Evolutionary conservation across 805 yeast species (phyloP).

Genomic region (Metschnikowia continentalis): DNA sequence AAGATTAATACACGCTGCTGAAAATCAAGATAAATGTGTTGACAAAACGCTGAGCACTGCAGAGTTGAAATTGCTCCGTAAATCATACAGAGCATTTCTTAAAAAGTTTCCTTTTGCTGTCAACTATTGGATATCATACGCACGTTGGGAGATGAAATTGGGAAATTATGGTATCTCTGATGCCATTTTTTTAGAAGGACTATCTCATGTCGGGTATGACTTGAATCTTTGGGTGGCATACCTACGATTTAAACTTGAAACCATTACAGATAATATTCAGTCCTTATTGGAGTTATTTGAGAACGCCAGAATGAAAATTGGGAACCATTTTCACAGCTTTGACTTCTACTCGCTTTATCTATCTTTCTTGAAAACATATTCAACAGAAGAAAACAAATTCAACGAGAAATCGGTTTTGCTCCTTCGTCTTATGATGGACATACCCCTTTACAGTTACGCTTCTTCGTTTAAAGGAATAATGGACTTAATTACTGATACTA

Average conservation of each 20-base stretch:
- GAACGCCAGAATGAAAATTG: slow-evolving; percentile 45
- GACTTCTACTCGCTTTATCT: slow-evolving; percentile 52
- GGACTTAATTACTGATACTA: slow-evolving; percentile 27
- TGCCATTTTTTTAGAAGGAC: slow-evolving; percentile 19
- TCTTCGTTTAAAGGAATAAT: slow-evolving; percentile 38
- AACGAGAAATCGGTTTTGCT: slow-evolving; percentile 36
- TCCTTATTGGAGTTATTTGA: slow-evolving; percentile 39
- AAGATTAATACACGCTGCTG: slow-evolving; percentile 28
- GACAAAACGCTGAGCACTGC: slow-evolving; percentile 29
- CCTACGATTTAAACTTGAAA: slow-evolving; percentile 37
- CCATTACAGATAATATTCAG: slow-evolving; percentile 24
- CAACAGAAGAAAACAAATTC: slow-evolving; percentile 20
- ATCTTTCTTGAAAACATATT: slow-evolving; percentile 33
- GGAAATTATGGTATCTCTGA: slow-evolving; percentile 39
- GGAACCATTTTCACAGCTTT: slow-evolving; percentile 48
- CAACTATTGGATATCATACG: slow-evolving; percentile 57
- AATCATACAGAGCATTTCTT: slow-evolving; percentile 42
- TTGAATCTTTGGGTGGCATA: slow-evolving; percentile 50
- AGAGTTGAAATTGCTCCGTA: slow-evolving; percentile 31
- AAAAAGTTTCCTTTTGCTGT: slow-evolving; percentile 46
- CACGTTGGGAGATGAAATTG: slow-evolving; percentile 42
- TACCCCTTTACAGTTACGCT: slow-evolving; percentile 54
- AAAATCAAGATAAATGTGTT: slow-evolving; percentile 25
- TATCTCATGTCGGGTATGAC: slow-evolving; percentile 41
- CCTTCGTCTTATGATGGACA: slow-evolving; percentile 47